Percentiles rank a stretch among this genome's conserved stretches.
Evolutionary conservation across 805 yeast species (phyloP).

Genomic region (Lipomyces starkeyi): DNA sequence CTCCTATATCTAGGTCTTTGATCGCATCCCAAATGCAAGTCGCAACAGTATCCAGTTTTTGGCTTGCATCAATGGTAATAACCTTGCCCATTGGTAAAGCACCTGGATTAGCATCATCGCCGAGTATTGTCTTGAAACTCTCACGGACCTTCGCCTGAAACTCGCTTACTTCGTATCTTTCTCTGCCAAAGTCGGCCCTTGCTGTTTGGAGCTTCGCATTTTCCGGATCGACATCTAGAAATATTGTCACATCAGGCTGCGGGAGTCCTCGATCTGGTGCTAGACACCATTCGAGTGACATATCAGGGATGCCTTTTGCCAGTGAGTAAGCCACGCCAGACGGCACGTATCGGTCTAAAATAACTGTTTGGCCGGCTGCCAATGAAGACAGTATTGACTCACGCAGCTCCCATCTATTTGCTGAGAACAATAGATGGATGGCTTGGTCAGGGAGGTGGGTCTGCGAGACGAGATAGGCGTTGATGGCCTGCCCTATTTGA

Average conservation of each 20-base stretch:
- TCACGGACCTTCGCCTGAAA: slow-evolving; percentile 76
- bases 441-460: slow-evolving; percentile 73
- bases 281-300: slow-evolving; percentile 76
- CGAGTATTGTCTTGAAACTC: slow-evolving; percentile 53
- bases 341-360: slow-evolving; percentile 86
- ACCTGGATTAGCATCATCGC: slow-evolving; percentile 15
- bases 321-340: slow-evolving; percentile 93
- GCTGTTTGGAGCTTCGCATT: slow-evolving; percentile 45
- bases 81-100: slow-evolving; percentile 20
- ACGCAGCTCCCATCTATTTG: slow-evolving; percentile 90
- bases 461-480: slow-evolving; percentile 62
- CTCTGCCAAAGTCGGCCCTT: slow-evolving; percentile 91
- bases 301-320: slow-evolving; percentile 64
- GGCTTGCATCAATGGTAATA: slow-evolving; percentile 25
- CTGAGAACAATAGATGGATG: slow-evolving; percentile 85
- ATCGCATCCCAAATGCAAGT: slow-evolving; percentile 5
- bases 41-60: slow-evolving; percentile 16
- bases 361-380: slow-evolving; percentile 60
- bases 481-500: slow-evolving; percentile 76
- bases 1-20: neutral
- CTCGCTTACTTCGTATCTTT: slow-evolving; percentile 77
- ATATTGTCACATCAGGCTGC: slow-evolving; percentile 81
- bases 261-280: slow-evolving; percentile 85
- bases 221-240: slow-evolving; percentile 64
- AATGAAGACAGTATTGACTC: slow-evolving; percentile 55